Percentiles rank a stretch among this genome's conserved stretches.
Conservation (phyloP, 495 filamentous ascomycete genomes). For the Aspergillus steynii region DNA sequence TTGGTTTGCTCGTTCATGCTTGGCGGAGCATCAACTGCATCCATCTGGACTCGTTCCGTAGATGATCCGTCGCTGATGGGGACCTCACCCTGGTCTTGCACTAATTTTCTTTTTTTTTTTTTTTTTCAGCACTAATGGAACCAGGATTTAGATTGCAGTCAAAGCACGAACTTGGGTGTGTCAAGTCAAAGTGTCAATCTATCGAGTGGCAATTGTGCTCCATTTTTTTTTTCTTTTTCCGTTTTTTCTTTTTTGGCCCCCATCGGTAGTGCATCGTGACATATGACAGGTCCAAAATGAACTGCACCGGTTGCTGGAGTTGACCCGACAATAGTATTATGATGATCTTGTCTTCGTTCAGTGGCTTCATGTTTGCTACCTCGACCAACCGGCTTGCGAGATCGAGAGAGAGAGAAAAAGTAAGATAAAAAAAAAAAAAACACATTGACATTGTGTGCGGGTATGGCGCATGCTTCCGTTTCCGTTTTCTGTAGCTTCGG, state of each 20-base stretch:
- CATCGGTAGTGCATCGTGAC: neutral
- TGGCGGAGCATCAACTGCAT: neutral
- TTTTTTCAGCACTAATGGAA: neutral
- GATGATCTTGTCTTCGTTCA: neutral
- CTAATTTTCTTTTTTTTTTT: constrained; percentile 1
- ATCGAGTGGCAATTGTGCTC: neutral
- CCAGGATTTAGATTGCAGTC: neutral
- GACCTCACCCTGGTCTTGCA: neutral
- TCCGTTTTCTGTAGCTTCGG: neutral
- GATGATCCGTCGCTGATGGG: neutral
- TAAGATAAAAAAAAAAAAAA: neutral
- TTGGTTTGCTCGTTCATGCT: neutral
- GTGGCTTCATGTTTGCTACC: neutral
- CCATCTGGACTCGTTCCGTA: neutral
- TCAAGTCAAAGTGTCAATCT: neutral
- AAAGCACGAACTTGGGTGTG: neutral
- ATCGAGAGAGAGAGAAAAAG: neutral
- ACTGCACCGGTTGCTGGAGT: neutral
- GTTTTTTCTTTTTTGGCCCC: neutral
- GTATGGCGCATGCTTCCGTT: neutral
- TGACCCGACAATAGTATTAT: neutral
- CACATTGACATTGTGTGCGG: neutral
- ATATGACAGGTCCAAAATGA: neutral
- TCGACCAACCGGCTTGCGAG: neutral
- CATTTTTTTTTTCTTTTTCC: neutral